Evolutionary conservation across 495 filamentous ascomycete genomes (phyloP).

Genomic region (Neurospora pannonica): DNA sequence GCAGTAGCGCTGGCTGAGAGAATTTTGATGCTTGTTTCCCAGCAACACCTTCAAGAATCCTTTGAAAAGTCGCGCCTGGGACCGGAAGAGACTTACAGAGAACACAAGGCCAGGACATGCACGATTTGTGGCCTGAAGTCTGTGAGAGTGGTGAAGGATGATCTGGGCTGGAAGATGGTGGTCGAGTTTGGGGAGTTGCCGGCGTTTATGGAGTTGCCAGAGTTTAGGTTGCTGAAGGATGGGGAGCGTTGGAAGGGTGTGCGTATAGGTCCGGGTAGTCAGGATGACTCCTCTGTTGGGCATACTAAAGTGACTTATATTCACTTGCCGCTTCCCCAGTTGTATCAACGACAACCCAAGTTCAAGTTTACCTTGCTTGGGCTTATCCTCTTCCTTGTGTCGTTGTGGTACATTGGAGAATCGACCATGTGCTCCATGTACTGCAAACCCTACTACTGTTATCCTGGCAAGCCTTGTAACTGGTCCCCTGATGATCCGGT

Average conservation of each 20-base stretch:
- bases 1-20: neutral
- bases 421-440: conserved; percentile 51
- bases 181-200: neutral
- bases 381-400: conserved; percentile 35
- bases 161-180: neutral
- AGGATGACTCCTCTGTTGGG: neutral
- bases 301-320: conserved; percentile 18
- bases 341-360: conserved; percentile 40
- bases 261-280: neutral
- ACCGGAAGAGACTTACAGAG: neutral
- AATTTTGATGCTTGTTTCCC: neutral
- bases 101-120: neutral
- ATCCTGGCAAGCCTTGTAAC: conserved; percentile 29
- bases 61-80: neutral
- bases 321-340: conserved; percentile 46
- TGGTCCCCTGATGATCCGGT: conserved; percentile 44
- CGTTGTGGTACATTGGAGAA: conserved; percentile 51
- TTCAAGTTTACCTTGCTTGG: conserved; percentile 52
- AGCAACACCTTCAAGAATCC: neutral
- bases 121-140: rapidly evolving
- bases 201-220: neutral
- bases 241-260: neutral
- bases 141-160: neutral
- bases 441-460: conserved; percentile 46
- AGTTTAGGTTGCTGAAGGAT: neutral